Base-by-base conservation (phyloP, 495 filamentous ascomycete genomes). In the Staphylotrichum longicolle region DNA sequence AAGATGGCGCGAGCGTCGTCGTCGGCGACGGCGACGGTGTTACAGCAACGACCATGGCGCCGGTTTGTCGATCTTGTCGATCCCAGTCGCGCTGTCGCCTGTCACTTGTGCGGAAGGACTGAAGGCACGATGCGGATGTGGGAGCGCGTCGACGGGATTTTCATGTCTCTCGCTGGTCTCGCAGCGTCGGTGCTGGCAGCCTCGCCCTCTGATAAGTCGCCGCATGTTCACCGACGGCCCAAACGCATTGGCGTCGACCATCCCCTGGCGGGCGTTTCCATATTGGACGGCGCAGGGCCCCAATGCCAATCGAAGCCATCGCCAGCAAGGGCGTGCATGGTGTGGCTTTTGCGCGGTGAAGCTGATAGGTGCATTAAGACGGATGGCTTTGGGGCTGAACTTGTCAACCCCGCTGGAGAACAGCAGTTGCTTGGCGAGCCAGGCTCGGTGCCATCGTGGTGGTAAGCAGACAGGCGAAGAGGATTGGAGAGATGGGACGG, bases 21-120 rank as follows among this genome's bases (percentile, higher is more conserved):
- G 62, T 50, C 39, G 63, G 66, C 39, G 66, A n/a, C 44, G 54
- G 33, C 27, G 55, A 5, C 33, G 58, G 34, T 5, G 64, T 34
- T 33, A 37, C 10, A 3, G 53, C 45, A 3, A 48, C 37, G 46
- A 60, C 5, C 62, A 64, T 64, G 11, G 57, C 47, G 32, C 11
- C 62, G 59, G 37, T 6, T 6, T 55, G 33, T 60, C 30, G 50
- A 7, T 33, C 10, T 12, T 20, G 3, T 14, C 7, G 41, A n/a
- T 9, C 7, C 9, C 7, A 35, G 20, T 27, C 20, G 20, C 20
- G 20, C 20, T 27, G 20, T 27, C 20, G 0, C 0, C 20, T 34
- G 30, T 20, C 34, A 8, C 40, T 15, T 1, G 6, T 34, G 11
- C 32, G 27, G 14, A 35, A 35, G 8, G 3, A 34, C 14, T 30